Conservation (phyloP, 768 basidiomycete genomes). For the Trametopsis cervina region DNA sequence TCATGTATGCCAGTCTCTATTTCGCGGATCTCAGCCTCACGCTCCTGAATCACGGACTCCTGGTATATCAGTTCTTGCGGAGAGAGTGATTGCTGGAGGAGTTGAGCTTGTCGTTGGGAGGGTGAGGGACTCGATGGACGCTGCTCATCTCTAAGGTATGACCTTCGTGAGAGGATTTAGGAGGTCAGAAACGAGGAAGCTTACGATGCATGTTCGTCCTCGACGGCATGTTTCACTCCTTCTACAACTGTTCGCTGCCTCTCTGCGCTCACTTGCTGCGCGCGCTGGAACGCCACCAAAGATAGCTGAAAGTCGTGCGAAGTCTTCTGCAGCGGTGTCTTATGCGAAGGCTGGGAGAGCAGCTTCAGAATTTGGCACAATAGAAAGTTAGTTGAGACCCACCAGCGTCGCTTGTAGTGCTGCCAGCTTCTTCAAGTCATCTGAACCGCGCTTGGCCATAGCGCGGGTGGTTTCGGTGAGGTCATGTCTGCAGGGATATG, state of each 20-base stretch:
- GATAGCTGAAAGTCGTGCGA: constrained; percentile 90
- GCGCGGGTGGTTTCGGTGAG: constrained; percentile 90
- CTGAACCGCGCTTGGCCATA: constrained; percentile 91
- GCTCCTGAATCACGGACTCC: constrained; percentile 89
- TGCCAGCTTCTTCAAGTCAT: constrained; percentile 87
- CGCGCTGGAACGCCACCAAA: constrained; percentile 85
- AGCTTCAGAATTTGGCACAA: neutral
- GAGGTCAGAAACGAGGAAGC: constrained; percentile 13
- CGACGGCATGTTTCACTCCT: constrained; percentile 77
- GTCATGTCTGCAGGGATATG: constrained; percentile 60
- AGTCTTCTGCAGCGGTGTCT: constrained; percentile 84
- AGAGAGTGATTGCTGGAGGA: constrained; percentile 68
- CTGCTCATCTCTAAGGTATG: constrained; percentile 14
- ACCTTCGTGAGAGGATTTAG: neutral
- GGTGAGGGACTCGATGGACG: constrained; percentile 32
- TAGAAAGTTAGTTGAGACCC: constrained; percentile 17
- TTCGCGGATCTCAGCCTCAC: constrained; percentile 90
- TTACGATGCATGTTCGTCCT: constrained; percentile 48
- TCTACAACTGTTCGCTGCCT: constrained; percentile 86
- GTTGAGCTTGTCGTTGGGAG: constrained; percentile 62
- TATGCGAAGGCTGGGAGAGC: constrained; percentile 57
- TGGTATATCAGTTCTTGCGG: constrained; percentile 93
- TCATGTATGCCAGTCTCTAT: constrained; percentile 98
- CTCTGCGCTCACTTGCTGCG: constrained; percentile 86
- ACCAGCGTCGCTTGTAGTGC: constrained; percentile 58